These are phyloP conservation scores for Candida montana DNA, from an alignment of 805 yeast genomes.

Conservation along the genomic window DNA sequence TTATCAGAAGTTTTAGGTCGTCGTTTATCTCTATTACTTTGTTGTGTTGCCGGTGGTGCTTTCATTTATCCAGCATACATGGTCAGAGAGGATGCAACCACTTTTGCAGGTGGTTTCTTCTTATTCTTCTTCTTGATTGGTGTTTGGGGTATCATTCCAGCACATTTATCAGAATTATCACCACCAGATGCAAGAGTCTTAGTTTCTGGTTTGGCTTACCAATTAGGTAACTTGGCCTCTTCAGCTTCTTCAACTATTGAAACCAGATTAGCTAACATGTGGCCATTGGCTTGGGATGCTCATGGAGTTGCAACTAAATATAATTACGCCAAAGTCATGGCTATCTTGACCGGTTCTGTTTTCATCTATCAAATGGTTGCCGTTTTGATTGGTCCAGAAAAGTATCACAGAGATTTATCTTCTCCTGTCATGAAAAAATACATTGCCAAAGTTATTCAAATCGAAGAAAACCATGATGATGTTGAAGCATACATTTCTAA, in stretches of 20 bases:
- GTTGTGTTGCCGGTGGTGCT: conserved; percentile 54
- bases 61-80: conserved; percentile 57
- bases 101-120: conserved; percentile 59
- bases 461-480: conserved; percentile 11
- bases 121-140: conserved; percentile 63
- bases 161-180: conserved; percentile 59
- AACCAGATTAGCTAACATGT: conserved; percentile 52
- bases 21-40: conserved; percentile 47
- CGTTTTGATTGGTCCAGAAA: conserved; percentile 55
- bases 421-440: conserved; percentile 28
- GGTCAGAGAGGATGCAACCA: conserved; percentile 32
- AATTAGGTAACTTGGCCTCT: conserved; percentile 68
- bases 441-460: conserved; percentile 21
- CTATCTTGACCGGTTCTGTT: conserved; percentile 63
- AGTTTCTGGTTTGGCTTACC: conserved; percentile 59
- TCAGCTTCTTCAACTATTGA: conserved; percentile 71
- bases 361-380: conserved; percentile 46
- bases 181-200: conserved; percentile 62
- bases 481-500: conserved; percentile 1
- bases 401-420: conserved; percentile 33
- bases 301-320: conserved; percentile 25
- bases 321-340: conserved; percentile 66
- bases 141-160: conserved; percentile 69
- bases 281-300: conserved; percentile 41
- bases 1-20: conserved; percentile 57